Evolutionary conservation across 1,284 basidiomycete species (phyloP), one percentile per base, ranked within the genome.

Genomic region (Irpex lacteus): DNA sequence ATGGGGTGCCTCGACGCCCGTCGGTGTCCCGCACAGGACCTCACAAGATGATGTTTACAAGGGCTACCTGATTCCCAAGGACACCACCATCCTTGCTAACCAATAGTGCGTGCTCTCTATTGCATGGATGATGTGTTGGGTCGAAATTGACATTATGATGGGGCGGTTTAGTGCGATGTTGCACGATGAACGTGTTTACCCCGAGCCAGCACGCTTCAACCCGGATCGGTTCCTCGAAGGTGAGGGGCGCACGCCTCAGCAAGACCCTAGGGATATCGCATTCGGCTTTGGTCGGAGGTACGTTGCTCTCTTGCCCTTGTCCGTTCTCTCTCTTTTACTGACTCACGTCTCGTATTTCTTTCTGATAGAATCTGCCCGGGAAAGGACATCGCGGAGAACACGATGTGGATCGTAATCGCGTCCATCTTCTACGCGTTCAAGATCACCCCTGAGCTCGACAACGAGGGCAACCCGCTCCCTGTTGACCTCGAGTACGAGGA

Each of bases 1-100:
- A 58, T 63, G 50, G 50, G 50, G 50, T 7, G 50, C 50, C 19
- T 53, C 50, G 50, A 53, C 50, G 1, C 50, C 50, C 8, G 50
- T 53, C 9, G 50, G 21, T 63, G 60, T 59, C 15, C 37, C 60
- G 5, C 63, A 64, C 53, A 36, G 60, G 11, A 52, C 65, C 8
- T 66, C 57, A 8, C 55, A 66, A 36, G 70, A 70, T 38, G 65
- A 70, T 49, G 60, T 63, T n/a, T 68, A 68, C 54, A 50, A 63
- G 3, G 70, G 68, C 5, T 67, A 66, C 61, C 65, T 67, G 47
- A 69, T 72, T 32, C 71, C 71, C 11, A 66, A 66, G 50, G 70
- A 70, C n/a, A 60, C 70, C 0, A 63, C 66, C 4, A 59, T 71
- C 13, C 65, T 70, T n/a, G 66, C 66, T 1, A 71, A 71, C 54